Conservation (phyloP, 345 rosid genomes). For the Populus davidiana region DNA sequence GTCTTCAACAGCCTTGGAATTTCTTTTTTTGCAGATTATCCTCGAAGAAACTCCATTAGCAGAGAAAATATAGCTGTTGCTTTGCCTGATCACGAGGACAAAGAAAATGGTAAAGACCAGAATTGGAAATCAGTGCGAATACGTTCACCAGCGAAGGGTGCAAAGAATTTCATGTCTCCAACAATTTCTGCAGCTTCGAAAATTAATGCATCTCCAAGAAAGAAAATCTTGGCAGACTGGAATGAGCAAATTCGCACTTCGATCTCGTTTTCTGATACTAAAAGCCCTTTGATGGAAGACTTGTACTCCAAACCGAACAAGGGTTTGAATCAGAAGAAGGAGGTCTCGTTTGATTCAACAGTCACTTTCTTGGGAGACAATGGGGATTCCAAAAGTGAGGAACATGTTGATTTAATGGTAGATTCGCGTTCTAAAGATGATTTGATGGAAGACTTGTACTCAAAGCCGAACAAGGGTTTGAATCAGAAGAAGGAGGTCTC, state of each 20-base stretch:
- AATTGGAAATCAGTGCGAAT: conserved; percentile 33
- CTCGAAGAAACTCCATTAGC: conserved; percentile 40
- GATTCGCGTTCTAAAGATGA: conserved; percentile 6
- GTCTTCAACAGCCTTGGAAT: background rate
- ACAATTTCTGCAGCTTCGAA: conserved; percentile 85
- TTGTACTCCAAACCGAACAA: conserved; percentile 20
- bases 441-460: conserved; percentile 11
- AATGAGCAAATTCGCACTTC: conserved; percentile 50
- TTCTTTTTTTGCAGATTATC: conserved; percentile 29
- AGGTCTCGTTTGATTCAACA: conserved; percentile 37
- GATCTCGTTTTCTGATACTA: conserved; percentile 39
- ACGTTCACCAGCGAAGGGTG: conserved; percentile 41
- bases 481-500: conserved; percentile 33
- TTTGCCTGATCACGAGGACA: conserved; percentile 47
- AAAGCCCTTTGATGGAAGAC: conserved; percentile 37
- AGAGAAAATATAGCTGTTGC: conserved; percentile 37
- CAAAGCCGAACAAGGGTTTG: conserved; percentile 22
- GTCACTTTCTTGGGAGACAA: conserved; percentile 31
- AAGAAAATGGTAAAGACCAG: conserved; percentile 56
- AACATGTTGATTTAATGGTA: conserved; percentile 17
- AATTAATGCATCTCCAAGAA: conserved; percentile 64
- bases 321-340: conserved; percentile 23
- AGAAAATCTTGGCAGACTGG: conserved; percentile 62
- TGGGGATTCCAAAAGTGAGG: conserved; percentile 21
- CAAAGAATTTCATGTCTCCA: conserved; percentile 84